These are phyloP conservation scores for Polychaeton citri DNA, from an alignment of 2,329 filamentous ascomycete species.

Conservation along the genomic window DNA sequence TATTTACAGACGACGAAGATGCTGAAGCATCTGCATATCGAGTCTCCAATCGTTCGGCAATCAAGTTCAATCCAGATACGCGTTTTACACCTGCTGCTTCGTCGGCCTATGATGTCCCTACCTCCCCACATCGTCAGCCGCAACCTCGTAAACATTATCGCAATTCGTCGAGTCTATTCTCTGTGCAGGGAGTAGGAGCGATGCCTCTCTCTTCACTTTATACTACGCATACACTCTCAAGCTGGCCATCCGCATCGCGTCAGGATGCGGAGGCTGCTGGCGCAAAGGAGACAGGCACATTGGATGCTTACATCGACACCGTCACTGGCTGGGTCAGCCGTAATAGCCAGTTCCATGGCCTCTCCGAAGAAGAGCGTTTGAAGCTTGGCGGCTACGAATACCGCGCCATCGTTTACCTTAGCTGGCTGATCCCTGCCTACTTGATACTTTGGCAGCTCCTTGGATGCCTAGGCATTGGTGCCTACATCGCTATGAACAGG, in stretches of 20 bases:
- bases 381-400: constrained; percentile 52
- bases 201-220: constrained; percentile 12
- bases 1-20: constrained; percentile 2
- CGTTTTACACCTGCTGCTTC: constrained; percentile 7
- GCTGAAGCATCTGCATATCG: neutral
- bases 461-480: constrained; percentile 45
- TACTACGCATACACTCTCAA: constrained; percentile 2
- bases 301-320: constrained; percentile 6
- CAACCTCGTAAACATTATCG: constrained; percentile 7
- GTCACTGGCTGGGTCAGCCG: constrained; percentile 19
- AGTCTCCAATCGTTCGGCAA: constrained; percentile 5
- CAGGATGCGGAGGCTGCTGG: neutral
- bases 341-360: constrained; percentile 43
- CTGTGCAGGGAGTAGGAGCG: constrained; percentile 23
- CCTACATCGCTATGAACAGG: constrained; percentile 44
- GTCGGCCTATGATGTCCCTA: neutral
- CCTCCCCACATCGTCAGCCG: neutral
- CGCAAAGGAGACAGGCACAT: neutral
- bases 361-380: constrained; percentile 41
- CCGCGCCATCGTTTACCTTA: constrained; percentile 46
- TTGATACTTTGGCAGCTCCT: constrained; percentile 47
- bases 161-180: constrained; percentile 10
- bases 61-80: constrained; percentile 19
- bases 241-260: constrained; percentile 1
- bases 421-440: constrained; percentile 48